phyloP scores from a whole-genome alignment of 2,329 filamentous ascomycete genomes.

The Aspergillus sclerotialis region DNA sequence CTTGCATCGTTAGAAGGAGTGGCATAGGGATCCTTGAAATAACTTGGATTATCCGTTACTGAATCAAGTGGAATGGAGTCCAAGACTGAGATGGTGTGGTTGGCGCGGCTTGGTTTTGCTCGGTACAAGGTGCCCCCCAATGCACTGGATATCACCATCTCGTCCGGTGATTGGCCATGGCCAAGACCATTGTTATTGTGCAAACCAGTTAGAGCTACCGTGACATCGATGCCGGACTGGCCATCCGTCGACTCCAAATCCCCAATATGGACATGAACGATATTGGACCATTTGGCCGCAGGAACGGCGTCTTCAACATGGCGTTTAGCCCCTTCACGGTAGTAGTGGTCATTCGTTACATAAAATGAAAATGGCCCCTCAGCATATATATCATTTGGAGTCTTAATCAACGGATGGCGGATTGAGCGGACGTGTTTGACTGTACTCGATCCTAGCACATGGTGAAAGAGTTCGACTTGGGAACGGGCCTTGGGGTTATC shows the following conservation, averaged over 20 bases:
- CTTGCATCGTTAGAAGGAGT: constrained; percentile 41
- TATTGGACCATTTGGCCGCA: constrained; percentile 43
- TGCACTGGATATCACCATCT: constrained; percentile 33
- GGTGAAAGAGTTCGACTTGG: constrained; percentile 52
- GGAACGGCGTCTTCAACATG: constrained; percentile 41
- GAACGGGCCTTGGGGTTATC: constrained; percentile 41
- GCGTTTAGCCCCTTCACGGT: constrained; percentile 44
- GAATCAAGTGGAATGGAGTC: constrained; percentile 41
- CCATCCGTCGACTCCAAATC: constrained; percentile 17
- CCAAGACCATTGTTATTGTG: constrained; percentile 54
- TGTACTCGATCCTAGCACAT: constrained; percentile 38
- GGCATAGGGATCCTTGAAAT: constrained; percentile 49
- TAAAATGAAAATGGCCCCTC: constrained; percentile 44
- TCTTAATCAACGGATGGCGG: constrained; percentile 46
- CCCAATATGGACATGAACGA: constrained; percentile 40
- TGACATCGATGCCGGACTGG: constrained; percentile 33
- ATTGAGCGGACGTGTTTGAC: constrained; percentile 48
- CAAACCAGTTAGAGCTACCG: constrained; percentile 39
- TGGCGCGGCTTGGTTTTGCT: constrained; percentile 13
- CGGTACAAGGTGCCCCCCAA: constrained; percentile 44
- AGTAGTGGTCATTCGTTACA: constrained; percentile 55
- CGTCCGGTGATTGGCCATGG: constrained; percentile 35
- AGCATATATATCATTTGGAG: constrained; percentile 54
- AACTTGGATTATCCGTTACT: constrained; percentile 52
- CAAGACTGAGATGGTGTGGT: constrained; percentile 33